phyloP scores from a whole-genome alignment of 345 rosid species.

The Lepidium aucheri region DNA sequence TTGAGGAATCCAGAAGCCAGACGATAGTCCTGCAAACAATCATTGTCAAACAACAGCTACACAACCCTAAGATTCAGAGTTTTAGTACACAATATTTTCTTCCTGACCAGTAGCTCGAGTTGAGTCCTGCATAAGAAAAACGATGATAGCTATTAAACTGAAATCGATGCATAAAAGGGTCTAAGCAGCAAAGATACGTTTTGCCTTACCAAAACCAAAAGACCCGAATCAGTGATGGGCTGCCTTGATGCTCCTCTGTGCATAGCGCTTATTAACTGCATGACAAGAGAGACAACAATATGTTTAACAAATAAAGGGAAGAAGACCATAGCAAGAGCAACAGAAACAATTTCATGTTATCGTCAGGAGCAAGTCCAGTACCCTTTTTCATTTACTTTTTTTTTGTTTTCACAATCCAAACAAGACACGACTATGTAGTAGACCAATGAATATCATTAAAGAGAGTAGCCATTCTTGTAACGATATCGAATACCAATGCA shows the following conservation, averaged over 20 bases:
- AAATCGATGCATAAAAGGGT: conserved; percentile 1
- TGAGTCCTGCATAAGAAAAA: conserved; percentile 39
- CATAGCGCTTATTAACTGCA: conserved; percentile 27
- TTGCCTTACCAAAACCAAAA: conserved; percentile 24
- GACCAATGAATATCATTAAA: background rate
- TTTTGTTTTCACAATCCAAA: background rate
- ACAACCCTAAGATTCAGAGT: conserved; percentile 7
- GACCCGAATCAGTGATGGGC: conserved; percentile 18
- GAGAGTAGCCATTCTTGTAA: background rate
- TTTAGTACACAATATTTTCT: background rate
- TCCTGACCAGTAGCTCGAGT: conserved; percentile 49
- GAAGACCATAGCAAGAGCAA: background rate
- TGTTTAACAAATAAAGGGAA: background rate
- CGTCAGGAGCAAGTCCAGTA: background rate
- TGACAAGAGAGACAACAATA: background rate
- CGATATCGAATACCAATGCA: background rate
- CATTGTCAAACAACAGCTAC: conserved; percentile 2
- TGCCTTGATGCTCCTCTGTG: conserved; percentile 22
- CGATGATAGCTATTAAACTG: conserved; percentile 21
- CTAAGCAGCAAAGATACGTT: background rate
- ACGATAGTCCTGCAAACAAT: conserved; percentile 41
- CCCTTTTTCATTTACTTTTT: background rate
- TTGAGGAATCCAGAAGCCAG: conserved; percentile 13
- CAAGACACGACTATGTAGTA: background rate
- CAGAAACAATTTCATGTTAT: background rate